phyloP scores from a whole-genome alignment of 352 stramenopile genomes.

The Globisporangium perplexum region DNA sequence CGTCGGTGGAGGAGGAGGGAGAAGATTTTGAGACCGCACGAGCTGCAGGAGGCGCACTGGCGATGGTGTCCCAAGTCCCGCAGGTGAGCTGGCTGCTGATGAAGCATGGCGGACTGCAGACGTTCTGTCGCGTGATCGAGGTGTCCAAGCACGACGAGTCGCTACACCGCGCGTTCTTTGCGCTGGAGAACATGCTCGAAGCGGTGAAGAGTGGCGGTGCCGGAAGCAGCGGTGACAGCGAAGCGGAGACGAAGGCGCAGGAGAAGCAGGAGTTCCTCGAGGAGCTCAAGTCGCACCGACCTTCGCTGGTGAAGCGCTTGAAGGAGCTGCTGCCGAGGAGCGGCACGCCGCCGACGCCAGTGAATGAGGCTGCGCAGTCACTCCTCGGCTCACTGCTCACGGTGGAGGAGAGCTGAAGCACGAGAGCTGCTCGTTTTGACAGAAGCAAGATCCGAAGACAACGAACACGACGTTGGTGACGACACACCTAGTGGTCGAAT shows the following conservation, averaged over 20 bases:
- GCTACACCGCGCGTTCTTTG: conserved; percentile 67
- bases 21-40: conserved; percentile 90
- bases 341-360: conserved; percentile 15
- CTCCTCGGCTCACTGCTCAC: conserved; percentile 40
- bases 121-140: conserved; percentile 51
- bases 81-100: conserved; percentile 68
- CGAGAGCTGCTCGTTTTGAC: not conserved
- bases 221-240: conserved; percentile 1
- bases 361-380: conserved; percentile 45
- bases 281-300: conserved; percentile 28
- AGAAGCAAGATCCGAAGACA: not conserved
- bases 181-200: conserved; percentile 70
- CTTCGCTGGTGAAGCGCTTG: conserved; percentile 29
- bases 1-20: conserved; percentile 88
- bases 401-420: conserved; percentile 7
- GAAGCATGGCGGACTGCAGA: conserved; percentile 55
- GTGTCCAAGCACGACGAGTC: conserved; percentile 54
- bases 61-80: conserved; percentile 88
- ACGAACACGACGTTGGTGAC: not conserved
- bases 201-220: conserved; percentile 15
- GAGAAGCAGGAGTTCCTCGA: conserved; percentile 42
- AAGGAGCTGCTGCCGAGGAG: conserved; percentile 19
- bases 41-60: conserved; percentile 90
- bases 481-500: conserved; percentile 46
- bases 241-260: conserved; percentile 23